Evolutionary conservation across 257 asterid species (phyloP), one percentile per base, ranked within the genome.

Genomic region (Ballota nigra): DNA sequence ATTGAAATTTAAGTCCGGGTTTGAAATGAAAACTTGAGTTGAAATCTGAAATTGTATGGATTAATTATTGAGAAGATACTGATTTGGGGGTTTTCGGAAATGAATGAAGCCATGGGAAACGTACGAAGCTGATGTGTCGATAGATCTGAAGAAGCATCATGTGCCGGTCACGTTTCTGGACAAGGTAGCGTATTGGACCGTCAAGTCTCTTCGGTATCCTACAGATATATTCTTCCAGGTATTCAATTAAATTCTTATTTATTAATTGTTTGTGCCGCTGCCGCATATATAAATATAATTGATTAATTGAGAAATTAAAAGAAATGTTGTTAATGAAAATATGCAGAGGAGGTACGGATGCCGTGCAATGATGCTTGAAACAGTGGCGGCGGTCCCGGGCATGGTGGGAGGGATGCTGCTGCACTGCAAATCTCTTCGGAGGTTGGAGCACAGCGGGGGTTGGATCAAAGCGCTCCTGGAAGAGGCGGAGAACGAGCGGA

Each of bases 201-300:
- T 91, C 58, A 91, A 91, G 83, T 9, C 83, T 28, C 91, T 91
- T 41, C 69, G 96, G 31, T 72, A 70, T 71, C 97, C 95, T 1
- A 91, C 97, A 2, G 96, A 91, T 79, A 5, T 91, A 38, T 84
- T 91, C 67, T 91, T 91, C 15, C 96, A 84, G 97, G 97, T 90
- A 72, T 36, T 12, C 64, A 3, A n/a, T n/a, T 57, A 28, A 28
- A 31, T 2, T 6, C 22, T 34, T 51, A 5, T 56, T 9, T 1
- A 47, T 47, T 16, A 18, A 47, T 26, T 26, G 2, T 26, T 26
- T 26, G n/a, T n/a, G n/a, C n/a, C n/a, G n/a, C n/a, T n/a, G n/a
- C n/a, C n/a, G n/a, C n/a, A n/a, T n/a, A n/a, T n/a, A n/a, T n/a
- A n/a, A n/a, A n/a, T n/a, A n/a, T n/a, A n/a, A n/a, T n/a, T n/a